Conservation (phyloP, 208 protist species). For the Plasmodiophora brassicae region DNA sequence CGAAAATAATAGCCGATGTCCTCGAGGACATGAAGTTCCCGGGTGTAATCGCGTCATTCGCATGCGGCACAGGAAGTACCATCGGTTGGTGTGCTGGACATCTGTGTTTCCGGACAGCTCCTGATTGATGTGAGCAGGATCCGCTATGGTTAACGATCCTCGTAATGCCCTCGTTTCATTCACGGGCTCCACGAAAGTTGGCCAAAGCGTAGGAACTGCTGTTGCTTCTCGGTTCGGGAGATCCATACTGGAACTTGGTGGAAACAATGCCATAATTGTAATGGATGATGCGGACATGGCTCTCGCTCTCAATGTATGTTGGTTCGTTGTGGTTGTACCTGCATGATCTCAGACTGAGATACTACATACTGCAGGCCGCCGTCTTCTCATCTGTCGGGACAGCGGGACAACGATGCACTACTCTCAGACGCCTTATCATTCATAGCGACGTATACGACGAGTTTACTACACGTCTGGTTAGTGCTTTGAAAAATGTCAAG, state of each 20-base stretch:
- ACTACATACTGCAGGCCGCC: no score
- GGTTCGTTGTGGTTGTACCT: not conserved
- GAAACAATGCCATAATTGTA: slow-evolving; percentile 72
- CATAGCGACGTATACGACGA: slow-evolving; percentile 64
- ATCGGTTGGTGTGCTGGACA: not conserved
- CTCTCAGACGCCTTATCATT: slow-evolving; percentile 55
- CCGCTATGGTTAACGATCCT: not conserved
- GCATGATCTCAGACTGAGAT: not conserved
- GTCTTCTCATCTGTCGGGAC: slow-evolving; percentile 70
- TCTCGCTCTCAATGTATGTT: slow-evolving; percentile 49
- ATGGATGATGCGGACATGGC: slow-evolving; percentile 66
- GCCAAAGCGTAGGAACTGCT: not conserved
- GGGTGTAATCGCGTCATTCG: not conserved
- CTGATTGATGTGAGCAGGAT: not conserved
- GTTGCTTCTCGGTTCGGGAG: slow-evolving; percentile 55
- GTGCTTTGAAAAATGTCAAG: slow-evolving; percentile 52
- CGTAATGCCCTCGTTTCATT: not conserved
- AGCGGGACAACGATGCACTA: slow-evolving; percentile 69
- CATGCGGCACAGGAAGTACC: not conserved
- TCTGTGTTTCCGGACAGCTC: not conserved
- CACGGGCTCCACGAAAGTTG: slow-evolving; percentile 21
- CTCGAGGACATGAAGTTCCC: not conserved
- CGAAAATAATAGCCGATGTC: not conserved
- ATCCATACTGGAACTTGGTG: slow-evolving; percentile 66
- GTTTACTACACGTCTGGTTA: slow-evolving; percentile 51